Percentiles rank a stretch among this genome's conserved stretches.
phyloP scores from a whole-genome alignment of 192 early-diverging fungal genomes.

The Coemansia sp. region DNA sequence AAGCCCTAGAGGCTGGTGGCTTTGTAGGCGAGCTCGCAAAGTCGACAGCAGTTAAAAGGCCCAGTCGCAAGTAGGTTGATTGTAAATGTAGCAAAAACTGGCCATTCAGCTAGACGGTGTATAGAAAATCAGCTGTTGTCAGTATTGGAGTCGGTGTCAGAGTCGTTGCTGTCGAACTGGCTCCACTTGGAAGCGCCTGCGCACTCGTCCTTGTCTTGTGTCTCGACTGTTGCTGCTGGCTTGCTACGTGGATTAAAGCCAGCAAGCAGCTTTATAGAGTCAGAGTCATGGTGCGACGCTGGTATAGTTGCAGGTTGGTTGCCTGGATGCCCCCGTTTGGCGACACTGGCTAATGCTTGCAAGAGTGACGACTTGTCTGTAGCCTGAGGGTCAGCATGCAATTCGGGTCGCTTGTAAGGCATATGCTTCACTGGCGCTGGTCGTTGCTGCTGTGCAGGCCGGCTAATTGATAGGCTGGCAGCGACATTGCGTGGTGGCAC shows the following conservation, averaged over 20 bases:
- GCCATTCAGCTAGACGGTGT: too few species aligned
- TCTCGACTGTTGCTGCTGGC: not conserved
- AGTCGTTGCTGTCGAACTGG: conserved; percentile 4
- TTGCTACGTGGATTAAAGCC: not conserved
- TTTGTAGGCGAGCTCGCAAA: conserved; percentile 36
- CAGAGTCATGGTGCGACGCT: not conserved
- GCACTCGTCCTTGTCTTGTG: not conserved
- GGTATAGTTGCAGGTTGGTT: not conserved
- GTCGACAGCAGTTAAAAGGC: conserved; percentile 13
- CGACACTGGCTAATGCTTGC: conserved; percentile 10
- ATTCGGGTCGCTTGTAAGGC: not conserved
- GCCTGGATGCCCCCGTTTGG: not conserved
- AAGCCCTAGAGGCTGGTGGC: conserved; percentile 65
- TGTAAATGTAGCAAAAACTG: not conserved
- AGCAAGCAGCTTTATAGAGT: not conserved
- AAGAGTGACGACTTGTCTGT: not conserved
- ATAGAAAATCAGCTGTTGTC: not conserved
- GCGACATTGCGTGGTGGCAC: not conserved
- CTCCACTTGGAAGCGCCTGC: conserved; percentile 8
- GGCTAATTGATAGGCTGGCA: not conserved
- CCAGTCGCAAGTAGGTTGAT: conserved; percentile 3
- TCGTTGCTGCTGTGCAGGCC: not conserved
- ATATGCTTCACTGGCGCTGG: not conserved
- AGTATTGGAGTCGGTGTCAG: not conserved
- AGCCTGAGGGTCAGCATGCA: not conserved